Percentiles rank a stretch among this genome's conserved stretches.
Conservation (phyloP, 2,329 filamentous ascomycete genomes). For the Cadophora sp. region DNA sequence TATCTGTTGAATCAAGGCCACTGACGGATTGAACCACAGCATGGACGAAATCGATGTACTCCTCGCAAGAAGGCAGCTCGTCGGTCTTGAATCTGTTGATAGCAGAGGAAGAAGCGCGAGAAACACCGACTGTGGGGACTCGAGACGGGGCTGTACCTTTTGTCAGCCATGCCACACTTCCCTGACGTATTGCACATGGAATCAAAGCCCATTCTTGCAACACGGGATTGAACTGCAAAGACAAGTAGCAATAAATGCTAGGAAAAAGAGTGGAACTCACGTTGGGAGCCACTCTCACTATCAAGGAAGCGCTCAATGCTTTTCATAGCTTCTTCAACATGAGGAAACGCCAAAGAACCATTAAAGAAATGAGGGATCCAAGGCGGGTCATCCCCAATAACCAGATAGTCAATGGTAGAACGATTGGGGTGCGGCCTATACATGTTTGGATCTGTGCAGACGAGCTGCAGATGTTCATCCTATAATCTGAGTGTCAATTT, state of each 20-base stretch:
- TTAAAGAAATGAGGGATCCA: conserved; percentile 12
- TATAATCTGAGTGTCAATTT: background rate
- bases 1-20: background rate
- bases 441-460: background rate
- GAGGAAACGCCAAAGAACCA: conserved; percentile 8
- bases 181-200: too few species aligned
- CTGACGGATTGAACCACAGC: conserved; percentile 2
- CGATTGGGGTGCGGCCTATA: conserved; percentile 9
- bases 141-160: background rate
- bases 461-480: conserved; percentile 7
- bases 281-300: background rate
- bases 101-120: conserved; percentile 1
- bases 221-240: too few species aligned
- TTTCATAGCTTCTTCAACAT: conserved; percentile 13
- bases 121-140: conserved; percentile 4
- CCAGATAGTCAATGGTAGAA: conserved; percentile 5
- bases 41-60: conserved; percentile 14
- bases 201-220: too few species aligned
- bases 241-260: background rate
- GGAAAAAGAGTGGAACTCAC: background rate
- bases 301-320: background rate
- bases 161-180: too few species aligned
- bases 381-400: conserved; percentile 9
- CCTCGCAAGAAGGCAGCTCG: background rate
- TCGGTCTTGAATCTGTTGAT: background rate